Evolutionary conservation across 2,329 filamentous ascomycete genomes (phyloP), one percentile per base, ranked within the genome.

Genomic region (Paraphoma sp.): DNA sequence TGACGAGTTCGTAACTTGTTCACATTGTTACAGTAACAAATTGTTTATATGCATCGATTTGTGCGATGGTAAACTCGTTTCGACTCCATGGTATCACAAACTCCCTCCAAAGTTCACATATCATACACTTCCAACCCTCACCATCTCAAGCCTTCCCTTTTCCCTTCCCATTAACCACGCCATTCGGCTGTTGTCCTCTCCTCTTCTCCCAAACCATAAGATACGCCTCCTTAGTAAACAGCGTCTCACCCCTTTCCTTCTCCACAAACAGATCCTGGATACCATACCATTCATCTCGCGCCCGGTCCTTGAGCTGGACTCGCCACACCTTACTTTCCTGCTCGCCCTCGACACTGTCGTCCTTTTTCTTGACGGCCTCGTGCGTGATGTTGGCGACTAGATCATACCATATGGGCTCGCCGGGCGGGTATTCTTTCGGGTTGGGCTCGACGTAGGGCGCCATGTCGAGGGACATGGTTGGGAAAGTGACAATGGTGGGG

Each of bases 401-500:
- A 75, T 99, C 95, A 78, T 99, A 99, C 82, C 90, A 88, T 65
- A 98, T 91, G 1, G 94, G 93, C 74, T 96, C 92, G 2, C 89
- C 87, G 0, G 86, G 86, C 0, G 88, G 85, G 75, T 89, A 87
- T 38, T 89, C 74, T 5, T 83, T 78, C 0, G 92, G 90, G 70
- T 93, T 92, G 0, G 94, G 93, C 79, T 98, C 92, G 11, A 97
- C 92, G 70, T 95, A 98, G 0, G 93, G 93, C 5, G 88, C 85
- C 82, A 97, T 89, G 75, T 99, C 93, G 8, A 99, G 86, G 42
- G 89, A 87, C 72, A 89, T 85, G 4, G 92, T 89, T 62, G 94
- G 92, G 77, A 98, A 99, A 0, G 94, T 98, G 62, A 99, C 95
- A 70, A 99, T 99, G 9, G 95, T 99, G 1, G 94, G 95, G 76